Base-by-base conservation (phyloP, 352 stramenopile genomes). In the Blastocystis sp. region DNA sequence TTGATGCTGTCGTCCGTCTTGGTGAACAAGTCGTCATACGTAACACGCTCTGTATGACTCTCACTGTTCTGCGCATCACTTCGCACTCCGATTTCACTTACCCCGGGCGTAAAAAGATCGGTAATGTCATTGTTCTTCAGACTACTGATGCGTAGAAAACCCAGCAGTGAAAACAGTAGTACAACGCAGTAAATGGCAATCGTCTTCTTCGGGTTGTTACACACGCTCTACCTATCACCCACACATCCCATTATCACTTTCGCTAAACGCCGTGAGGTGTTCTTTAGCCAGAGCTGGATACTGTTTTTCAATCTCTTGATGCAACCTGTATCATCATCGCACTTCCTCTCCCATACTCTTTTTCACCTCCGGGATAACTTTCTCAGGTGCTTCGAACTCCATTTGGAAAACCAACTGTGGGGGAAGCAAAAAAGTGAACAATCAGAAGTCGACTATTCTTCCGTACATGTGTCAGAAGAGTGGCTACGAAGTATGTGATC, bases 111-210 rank as follows among this genome's bases (percentile, higher is more conserved):
- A 42, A 78, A 78, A 4, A 78, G 36, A 61, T 78, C 67, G 2
- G 67, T 40, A 59, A 78, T 78, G 27, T 78, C 67, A 61, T 78
- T 78, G 18, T 78, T 78, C 42, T 78, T 57, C 32, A 32, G 9
- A 9, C 27, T 27, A 3, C 29, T n/a, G 4, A 78, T 21, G 36
- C 46, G 67, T n/a, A 61, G n/a, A 36, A 78, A 40, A 57, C 67
- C 67, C 21, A 57, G 38, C 29, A 51, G 34, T 36, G 67, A 42
- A 61, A 78, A 57, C n/a, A 78, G 27, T 21, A 78, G 21, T 16
- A 78, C 67, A 61, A 78, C 57, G 57, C 56, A 61, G 49, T 78
- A 78, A 59, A 78, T 78, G 16, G 29, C n/a, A 38, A 78, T 56
- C 21, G 67, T 78, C 40, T 40, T 42, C 42, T 78, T 78, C 4